Conservation (phyloP, 129 eudicot genomes). For the Arctium minus region DNA sequence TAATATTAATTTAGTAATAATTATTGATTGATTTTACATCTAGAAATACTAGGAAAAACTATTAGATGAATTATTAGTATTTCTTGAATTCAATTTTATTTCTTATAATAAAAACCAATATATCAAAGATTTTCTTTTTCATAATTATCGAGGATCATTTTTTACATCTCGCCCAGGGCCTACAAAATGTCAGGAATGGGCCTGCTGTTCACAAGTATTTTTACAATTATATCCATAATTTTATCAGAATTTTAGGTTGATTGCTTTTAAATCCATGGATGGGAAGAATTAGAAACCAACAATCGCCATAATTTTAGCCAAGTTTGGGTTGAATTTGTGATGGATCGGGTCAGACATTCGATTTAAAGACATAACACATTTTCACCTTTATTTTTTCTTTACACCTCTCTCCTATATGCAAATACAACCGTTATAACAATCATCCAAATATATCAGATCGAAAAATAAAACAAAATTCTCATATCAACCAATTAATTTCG, state of each 20-base stretch:
- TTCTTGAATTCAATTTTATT: too few relatives aligned
- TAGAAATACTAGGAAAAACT: too few relatives aligned
- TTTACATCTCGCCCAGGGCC: too few relatives aligned
- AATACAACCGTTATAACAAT: neutral
- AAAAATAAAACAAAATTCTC: neutral
- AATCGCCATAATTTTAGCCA: constrained; percentile 19
- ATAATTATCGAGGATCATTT: too few relatives aligned
- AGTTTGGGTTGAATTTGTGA: neutral
- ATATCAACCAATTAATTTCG: neutral
- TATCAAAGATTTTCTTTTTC: too few relatives aligned
- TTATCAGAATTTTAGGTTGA: constrained; percentile 1
- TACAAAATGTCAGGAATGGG: too few relatives aligned
- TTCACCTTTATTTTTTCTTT: constrained; percentile 6
- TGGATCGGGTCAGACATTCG: neutral
- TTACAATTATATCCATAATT: neutral
- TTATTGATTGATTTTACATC: too few relatives aligned
- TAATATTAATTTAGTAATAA: too few relatives aligned
- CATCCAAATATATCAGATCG: neutral
- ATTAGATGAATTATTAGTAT: too few relatives aligned
- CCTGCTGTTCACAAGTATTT: neutral
- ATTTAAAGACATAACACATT: neutral
- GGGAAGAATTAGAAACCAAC: constrained; percentile 19
- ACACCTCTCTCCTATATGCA: constrained; percentile 4
- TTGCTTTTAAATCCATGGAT: constrained; percentile 23
- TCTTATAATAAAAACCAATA: too few relatives aligned